Evolutionary conservation across 2,329 filamentous ascomycete genomes (phyloP).

Genomic region (Coleophoma cylindrospora): DNA sequence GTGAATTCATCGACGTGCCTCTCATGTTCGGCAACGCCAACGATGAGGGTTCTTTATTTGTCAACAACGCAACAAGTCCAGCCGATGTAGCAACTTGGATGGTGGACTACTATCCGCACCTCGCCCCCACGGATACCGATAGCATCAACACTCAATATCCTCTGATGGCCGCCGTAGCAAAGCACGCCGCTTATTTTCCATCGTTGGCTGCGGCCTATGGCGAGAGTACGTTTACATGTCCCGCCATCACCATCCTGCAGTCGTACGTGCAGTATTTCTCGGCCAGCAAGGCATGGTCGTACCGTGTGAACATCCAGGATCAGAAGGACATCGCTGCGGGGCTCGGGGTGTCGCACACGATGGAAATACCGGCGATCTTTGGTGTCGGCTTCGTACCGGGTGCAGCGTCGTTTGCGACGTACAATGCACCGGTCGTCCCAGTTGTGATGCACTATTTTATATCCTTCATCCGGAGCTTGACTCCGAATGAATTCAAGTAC

Average conservation of each 20-base stretch:
- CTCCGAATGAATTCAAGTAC: slow-evolving; percentile 32
- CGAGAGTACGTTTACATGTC: slow-evolving; percentile 44
- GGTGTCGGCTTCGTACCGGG: slow-evolving; percentile 26
- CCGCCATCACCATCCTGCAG: slow-evolving; percentile 34
- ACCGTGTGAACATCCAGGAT: slow-evolving; percentile 40
- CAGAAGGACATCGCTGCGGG: slow-evolving; percentile 29
- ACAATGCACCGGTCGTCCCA: slow-evolving; percentile 26
- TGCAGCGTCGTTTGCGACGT: slow-evolving; percentile 22
- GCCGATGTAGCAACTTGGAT: slow-evolving; percentile 29
- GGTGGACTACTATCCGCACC: slow-evolving; percentile 29
- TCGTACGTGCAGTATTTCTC: slow-evolving; percentile 22
- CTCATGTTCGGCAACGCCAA: slow-evolving; percentile 30
- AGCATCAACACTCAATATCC: slow-evolving; percentile 27
- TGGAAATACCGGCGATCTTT: slow-evolving; percentile 32
- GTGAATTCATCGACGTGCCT: slow-evolving; percentile 33
- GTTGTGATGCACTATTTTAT: slow-evolving; percentile 36
- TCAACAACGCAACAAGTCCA: slow-evolving; percentile 28
- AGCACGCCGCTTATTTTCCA: slow-evolving; percentile 29
- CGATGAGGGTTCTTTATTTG: slow-evolving; percentile 37
- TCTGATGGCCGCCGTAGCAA: slow-evolving; percentile 22
- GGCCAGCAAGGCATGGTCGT: slow-evolving; percentile 36
- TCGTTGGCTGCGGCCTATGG: slow-evolving; percentile 36
- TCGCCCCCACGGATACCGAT: slow-evolving; percentile 22
- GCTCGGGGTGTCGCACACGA: slow-evolving; percentile 31
- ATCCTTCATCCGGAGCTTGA: slow-evolving; percentile 33